Evolutionary conservation across 495 filamentous ascomycete genomes (phyloP).

Genomic region (Neurospora tetraspora): DNA sequence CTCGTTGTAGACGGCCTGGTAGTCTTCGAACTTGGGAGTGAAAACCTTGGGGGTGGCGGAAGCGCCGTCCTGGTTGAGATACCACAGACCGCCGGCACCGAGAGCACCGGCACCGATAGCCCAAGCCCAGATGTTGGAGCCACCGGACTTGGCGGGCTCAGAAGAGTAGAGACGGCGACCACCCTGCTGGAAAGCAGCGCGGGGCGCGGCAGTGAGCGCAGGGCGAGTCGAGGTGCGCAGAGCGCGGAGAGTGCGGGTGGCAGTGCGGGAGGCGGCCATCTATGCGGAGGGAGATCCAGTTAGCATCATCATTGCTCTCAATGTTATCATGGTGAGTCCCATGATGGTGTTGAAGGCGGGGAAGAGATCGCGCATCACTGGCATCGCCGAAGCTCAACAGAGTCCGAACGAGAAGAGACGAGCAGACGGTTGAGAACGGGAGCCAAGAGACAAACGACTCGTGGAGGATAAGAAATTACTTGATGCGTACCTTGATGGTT

Average conservation of each 20-base stretch:
- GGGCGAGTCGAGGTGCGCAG: conserved; percentile 45
- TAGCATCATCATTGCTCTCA: background rate
- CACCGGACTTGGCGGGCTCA: conserved; percentile 48
- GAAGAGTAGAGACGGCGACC: conserved; percentile 71
- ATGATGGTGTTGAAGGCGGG: conserved; percentile 20
- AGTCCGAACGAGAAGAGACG: background rate
- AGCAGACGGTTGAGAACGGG: conserved; percentile 8
- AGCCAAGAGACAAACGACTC: conserved; percentile 5
- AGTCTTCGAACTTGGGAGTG: conserved; percentile 72
- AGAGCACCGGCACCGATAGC: conserved; percentile 44
- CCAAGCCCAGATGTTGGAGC: conserved; percentile 31
- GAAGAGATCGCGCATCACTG: conserved; percentile 9
- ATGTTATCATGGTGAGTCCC: background rate
- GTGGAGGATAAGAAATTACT: conserved; percentile 1
- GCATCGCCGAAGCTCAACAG: background rate
- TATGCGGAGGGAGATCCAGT: conserved; percentile 9
- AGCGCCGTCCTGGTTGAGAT: conserved; percentile 39
- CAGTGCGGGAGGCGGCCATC: conserved; percentile 30
- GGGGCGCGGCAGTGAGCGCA: conserved; percentile 37
- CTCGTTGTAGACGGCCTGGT: conserved; percentile 91
- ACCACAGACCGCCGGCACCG: conserved; percentile 56
- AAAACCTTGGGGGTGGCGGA: conserved; percentile 47
- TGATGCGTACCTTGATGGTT: conserved; percentile 1
- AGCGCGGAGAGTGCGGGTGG: conserved; percentile 45
- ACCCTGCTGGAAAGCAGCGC: conserved; percentile 52